Base-by-base conservation (phyloP, 257 asterid genomes). In the Oldenlandia corymbosa region DNA sequence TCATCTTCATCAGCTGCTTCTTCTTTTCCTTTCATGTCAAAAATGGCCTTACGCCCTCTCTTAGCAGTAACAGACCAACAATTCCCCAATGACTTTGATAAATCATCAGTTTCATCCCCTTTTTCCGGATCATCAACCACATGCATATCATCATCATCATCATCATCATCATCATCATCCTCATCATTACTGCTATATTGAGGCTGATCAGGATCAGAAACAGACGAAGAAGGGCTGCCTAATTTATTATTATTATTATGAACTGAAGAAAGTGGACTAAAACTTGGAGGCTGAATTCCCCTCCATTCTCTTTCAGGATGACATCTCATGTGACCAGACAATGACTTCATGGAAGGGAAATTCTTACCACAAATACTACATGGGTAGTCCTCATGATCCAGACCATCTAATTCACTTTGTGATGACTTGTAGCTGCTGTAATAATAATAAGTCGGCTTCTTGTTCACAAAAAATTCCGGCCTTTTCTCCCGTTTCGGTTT, bases 301-400 rank as follows among this genome's bases (percentile, higher is more conserved):
- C 85, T 76, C 92, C 92, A 85, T 0, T 43, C 72, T 62, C 92
- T 79, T 9, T 79, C 86, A 0, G 92, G 81, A 43, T 85, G 92
- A 20, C 77, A 80, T 65, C 86, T 73, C 92, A 85, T 80, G 77
- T 85, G 92, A 64, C 92, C 92, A 45, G 53, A 85, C 68, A 85
- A 30, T 0, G 91, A 79, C 65, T 82, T 82, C 80, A 64, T 48
- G 1, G 91, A 84, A 5, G 72, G 81, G 18, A 84, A 84, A 67
- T 18, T 61, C 67, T 68, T 82, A 46, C 70, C 77, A 43, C 91
- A 84, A 2, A 73, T 21, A 5, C n/a, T 41, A 58, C 91, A 86
- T 23, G 18, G 56, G 24, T 76, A 73, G 20, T n/a, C n/a, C n/a
- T n/a, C n/a, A n/a, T n/a, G n/a, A n/a, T n/a, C n/a, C n/a, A n/a